Percentiles rank a stretch among this genome's conserved stretches.
Conservation (phyloP, 169 alveolate species). For the Babesia bigemina region DNA sequence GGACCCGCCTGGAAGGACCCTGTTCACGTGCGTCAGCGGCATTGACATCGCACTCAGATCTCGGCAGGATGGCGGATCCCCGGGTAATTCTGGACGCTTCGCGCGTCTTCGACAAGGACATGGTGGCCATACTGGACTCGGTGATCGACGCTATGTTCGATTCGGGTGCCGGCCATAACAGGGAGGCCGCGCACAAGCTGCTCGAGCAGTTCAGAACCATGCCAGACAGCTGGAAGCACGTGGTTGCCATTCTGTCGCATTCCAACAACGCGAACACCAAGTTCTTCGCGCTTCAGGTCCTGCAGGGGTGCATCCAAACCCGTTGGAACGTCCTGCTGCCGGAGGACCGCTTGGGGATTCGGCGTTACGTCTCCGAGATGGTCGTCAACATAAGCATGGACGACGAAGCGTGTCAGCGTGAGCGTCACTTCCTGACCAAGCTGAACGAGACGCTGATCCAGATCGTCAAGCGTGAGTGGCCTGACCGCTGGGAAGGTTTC, state of each 20-base stretch:
- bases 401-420: conserved; percentile 78
- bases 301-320: conserved; percentile 84
- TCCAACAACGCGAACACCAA: conserved; percentile 85
- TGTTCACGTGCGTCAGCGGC: neutral
- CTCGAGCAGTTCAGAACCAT: conserved; percentile 84
- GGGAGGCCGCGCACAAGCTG: conserved; percentile 87
- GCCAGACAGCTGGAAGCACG: conserved; percentile 90
- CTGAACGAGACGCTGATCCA: conserved; percentile 84
- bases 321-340: conserved; percentile 87
- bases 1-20: conserved; percentile 21
- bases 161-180: conserved; percentile 71
- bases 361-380: conserved; percentile 83
- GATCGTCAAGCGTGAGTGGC: conserved; percentile 98
- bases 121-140: conserved; percentile 83
- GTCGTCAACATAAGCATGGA: conserved; percentile 77
- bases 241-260: conserved; percentile 84
- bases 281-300: conserved; percentile 86
- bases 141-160: conserved; percentile 89
- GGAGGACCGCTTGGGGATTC: conserved; percentile 84
- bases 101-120: conserved; percentile 83
- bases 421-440: conserved; percentile 84
- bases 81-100: conserved; percentile 80
- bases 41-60: neutral
- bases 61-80: conserved; percentile 72
- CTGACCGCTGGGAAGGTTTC: conserved; percentile 97